Evolutionary conservation across 2,329 filamentous ascomycete genomes (phyloP), one percentile per base, ranked within the genome.

Genomic region (Mollisia scopiformis): DNA sequence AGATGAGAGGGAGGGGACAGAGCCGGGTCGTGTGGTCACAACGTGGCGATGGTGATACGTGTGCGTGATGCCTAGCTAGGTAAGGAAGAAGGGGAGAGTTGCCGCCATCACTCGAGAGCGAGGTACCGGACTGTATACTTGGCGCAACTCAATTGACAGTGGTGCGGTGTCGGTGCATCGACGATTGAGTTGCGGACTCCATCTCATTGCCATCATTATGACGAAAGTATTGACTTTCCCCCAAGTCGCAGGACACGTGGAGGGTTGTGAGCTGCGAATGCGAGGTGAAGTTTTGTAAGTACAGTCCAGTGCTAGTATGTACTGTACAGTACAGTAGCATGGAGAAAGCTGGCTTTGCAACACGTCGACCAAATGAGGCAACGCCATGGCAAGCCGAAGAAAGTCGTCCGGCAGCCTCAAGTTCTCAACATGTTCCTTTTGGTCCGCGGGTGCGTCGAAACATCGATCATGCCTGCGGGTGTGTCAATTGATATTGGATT

Each of bases 21-120:
- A 51, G 49, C 21, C 7, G 53, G 41, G 25, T 47, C 41, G 19
- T 37, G 28, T 50, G 55, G 28, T 33, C 30, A 31, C 52, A 56
- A 56, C 43, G 55, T 57, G 55, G 55, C 55, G 55, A 39, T 16
- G n/a, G 55, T 57, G 55, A 50, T 57, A 57, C 55, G 55, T 57
- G 43, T 57, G 55, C 55, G 41, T 57, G 30, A 50, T 57, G 43
- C 13, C 43, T 47, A n/a, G n/a, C 39, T 19, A 27, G 43, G 55
- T 14, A 8, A 6, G 10, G 23, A 13, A 10, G 21, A 27, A 23
- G 16, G 19, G 33, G 0, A 28, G n/a, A 31, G 31, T 50, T 37
- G 55, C 41, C 30, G 39, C 54, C n/a, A 25, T 49, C 46, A 21
- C 39, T 47, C 37, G 23, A 21, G 53, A 27, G 25, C 43, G 41